Percentiles rank a stretch among this genome's conserved stretches.
These are phyloP conservation scores for Saturnispora sanitii DNA, from an alignment of 805 yeast genomes.

Conservation along the genomic window DNA sequence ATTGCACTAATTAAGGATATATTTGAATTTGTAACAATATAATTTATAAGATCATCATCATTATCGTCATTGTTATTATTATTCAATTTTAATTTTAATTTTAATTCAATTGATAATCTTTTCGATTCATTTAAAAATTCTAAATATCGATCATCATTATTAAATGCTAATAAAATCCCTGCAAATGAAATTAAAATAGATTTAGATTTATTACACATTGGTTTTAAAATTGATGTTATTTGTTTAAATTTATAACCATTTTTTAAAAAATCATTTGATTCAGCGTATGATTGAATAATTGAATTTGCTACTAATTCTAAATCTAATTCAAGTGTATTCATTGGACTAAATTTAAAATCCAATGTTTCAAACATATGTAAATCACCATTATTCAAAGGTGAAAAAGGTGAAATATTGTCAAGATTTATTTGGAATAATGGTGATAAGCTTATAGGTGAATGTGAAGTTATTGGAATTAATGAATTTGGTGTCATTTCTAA, in stretches of 20 bases:
- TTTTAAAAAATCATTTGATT: constrained; percentile 2
- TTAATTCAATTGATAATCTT: not conserved
- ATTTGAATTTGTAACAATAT: constrained; percentile 15
- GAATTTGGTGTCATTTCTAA: not conserved
- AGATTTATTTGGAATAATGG: not conserved
- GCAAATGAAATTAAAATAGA: constrained; percentile 13
- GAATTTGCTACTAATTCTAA: constrained; percentile 9
- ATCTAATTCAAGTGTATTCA: not conserved
- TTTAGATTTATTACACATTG: constrained; percentile 9
- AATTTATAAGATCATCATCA: constrained; percentile 11
- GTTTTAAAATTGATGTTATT: constrained; percentile 9
- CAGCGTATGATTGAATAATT: constrained; percentile 6
- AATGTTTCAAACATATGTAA: not conserved
- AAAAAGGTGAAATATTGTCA: constrained; percentile 1
- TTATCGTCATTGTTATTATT: constrained; percentile 1
- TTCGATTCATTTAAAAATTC: constrained; percentile 10
- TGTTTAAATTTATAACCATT: constrained; percentile 12
- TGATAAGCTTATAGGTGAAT: not conserved
- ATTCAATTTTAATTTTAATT: constrained; percentile 1
- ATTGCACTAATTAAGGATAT: constrained; percentile 16
- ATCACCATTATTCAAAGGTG: not conserved
- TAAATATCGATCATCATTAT: constrained; percentile 6
- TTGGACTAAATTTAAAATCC: not conserved
- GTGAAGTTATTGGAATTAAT: not conserved
- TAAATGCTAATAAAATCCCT: constrained; percentile 12